Base-by-base conservation (phyloP, 352 stramenopile genomes). In the Globisporangium cystogenes region DNA sequence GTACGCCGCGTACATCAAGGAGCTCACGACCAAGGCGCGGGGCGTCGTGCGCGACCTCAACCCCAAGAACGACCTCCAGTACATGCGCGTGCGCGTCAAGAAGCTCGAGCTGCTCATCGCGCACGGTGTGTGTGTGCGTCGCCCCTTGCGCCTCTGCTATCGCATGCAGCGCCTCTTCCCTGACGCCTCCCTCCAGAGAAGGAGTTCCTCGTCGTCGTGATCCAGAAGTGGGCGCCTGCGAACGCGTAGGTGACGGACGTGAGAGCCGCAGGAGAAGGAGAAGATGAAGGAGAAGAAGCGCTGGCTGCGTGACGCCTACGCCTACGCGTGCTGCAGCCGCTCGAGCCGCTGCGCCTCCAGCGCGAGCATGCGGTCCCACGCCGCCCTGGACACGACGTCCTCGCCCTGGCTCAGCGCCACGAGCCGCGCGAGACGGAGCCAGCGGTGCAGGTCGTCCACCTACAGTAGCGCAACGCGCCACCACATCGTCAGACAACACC, bases 1-100 rank as follows among this genome's bases (percentile, higher is more conserved):
- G 41, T 97, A 98, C 70, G 87, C 92, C 4, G 57, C 79, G 47
- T 93, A 89, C 59, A 97, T 98, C 76, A 93, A 90, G 53, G 76
- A 94, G 53, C 78, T 98, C 31, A 91, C 81, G 21, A 84, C 81
- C 20, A 96, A 96, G 55, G 91, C 93, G 3, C 86, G 85, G 33
- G 87, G 95, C 42, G 91, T 97, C 44, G 90, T 97, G 33, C 74
- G 94, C 41, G 94, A 98, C 70, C 76, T 98, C 31, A 96, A 98
- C 64, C 93, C 94, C 14, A 97, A 96, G 68, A 96, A 98, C 61
- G 88, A 98, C 64, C 68, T 98, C 37, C 82, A 95, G 58, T 98
- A 96, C 65, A 85, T 98, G 64, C 80, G 93, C 48, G 91, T 98
- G 37, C 87, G 94, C 47, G 78, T 96, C 33, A 96, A 95, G 63